Evolutionary conservation across 306 rosid genomes (phyloP), one percentile per base, ranked within the genome.

Genomic region (Pachyrhizus erosus): DNA sequence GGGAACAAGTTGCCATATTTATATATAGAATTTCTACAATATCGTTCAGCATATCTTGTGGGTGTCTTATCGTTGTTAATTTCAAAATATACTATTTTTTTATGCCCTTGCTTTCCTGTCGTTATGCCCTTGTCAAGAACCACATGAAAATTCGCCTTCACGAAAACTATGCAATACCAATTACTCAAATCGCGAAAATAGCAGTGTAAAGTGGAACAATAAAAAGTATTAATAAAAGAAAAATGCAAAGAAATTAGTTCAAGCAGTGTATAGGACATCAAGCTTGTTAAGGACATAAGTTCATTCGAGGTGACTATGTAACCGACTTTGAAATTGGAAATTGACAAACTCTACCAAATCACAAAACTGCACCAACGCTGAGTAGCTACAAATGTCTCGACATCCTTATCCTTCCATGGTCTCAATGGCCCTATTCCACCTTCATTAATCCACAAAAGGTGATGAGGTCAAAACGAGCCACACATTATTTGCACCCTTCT

Each of bases 11-110:
- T 82, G 20, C 67, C 37, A 75, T 83, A 69, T 75, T 73, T 74
- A 82, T 79, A 75, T 75, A 79, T 60, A 79, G 49, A 82, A 62
- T 75, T 48, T 86, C 81, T 69, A 70, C 72, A 60, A 31, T 75
- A 66, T 77, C 60, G 31, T 26, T 49, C 68, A 9, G 31, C 76
- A 15, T 61, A 60, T 49, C 34, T 54, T 76, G 14, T 27, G 81
- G 23, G 40, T 67, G 65, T 26, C 52, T 24, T 54, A 2, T 20
- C 17, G 1, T 7, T 73, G 60, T 52, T 61, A 64, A 29, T 79
- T 65, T 13, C 66, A 51, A 33, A 58, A 20, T 48, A 48, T 37
- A 31, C 5, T 24, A 5, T 74, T 1, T 64, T 65, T 10, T 24
- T 43, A 0, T 75, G 68, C 34, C 26, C 23, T 13, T 6, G 24